These are phyloP conservation scores for Stevia rebaudiana DNA, from an alignment of 140 eudicot genomes.

Conservation along the genomic window DNA sequence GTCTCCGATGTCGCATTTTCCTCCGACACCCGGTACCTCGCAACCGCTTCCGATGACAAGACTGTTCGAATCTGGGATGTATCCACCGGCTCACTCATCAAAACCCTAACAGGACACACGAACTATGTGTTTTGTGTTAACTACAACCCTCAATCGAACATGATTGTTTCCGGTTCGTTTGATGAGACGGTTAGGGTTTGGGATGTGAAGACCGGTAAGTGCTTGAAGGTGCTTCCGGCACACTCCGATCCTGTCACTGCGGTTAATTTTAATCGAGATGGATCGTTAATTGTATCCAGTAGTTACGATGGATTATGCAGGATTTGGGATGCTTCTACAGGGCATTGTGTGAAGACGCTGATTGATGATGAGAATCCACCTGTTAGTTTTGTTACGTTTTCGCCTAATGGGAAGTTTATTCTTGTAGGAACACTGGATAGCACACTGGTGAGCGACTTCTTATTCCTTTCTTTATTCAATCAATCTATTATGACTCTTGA, in stretches of 20 bases:
- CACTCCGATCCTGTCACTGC: slow-evolving; percentile 94
- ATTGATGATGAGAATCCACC: slow-evolving; percentile 96
- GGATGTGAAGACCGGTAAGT: slow-evolving; percentile 83
- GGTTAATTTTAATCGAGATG: slow-evolving; percentile 72
- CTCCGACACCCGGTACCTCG: no score
- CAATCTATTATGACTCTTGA: neutral
- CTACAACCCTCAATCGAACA: slow-evolving; percentile 72
- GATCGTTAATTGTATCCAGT: slow-evolving; percentile 70
- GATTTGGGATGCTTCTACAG: slow-evolving; percentile 92
- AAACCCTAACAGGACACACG: slow-evolving; percentile 79
- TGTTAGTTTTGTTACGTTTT: slow-evolving; percentile 78
- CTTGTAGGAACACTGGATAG: slow-evolving; percentile 92
- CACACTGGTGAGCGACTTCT: slow-evolving; percentile 55
- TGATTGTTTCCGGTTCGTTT: slow-evolving; percentile 80
- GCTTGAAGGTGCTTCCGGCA: slow-evolving; percentile 78
- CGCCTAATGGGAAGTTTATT: slow-evolving; percentile 86
- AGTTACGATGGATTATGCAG: slow-evolving; percentile 91
- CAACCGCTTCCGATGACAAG: slow-evolving; percentile 93
- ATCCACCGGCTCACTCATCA: slow-evolving; percentile 49
- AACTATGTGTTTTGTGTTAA: slow-evolving; percentile 72
- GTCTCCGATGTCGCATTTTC: slow-evolving; percentile 92
- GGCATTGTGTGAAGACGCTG: slow-evolving; percentile 89
- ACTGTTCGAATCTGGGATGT: slow-evolving; percentile 78
- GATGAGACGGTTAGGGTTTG: slow-evolving; percentile 96
- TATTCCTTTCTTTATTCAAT: neutral